Evolutionary conservation across 768 basidiomycete species (phyloP), one percentile per base, ranked within the genome.

Genomic region (Lactarius akahatsu): DNA sequence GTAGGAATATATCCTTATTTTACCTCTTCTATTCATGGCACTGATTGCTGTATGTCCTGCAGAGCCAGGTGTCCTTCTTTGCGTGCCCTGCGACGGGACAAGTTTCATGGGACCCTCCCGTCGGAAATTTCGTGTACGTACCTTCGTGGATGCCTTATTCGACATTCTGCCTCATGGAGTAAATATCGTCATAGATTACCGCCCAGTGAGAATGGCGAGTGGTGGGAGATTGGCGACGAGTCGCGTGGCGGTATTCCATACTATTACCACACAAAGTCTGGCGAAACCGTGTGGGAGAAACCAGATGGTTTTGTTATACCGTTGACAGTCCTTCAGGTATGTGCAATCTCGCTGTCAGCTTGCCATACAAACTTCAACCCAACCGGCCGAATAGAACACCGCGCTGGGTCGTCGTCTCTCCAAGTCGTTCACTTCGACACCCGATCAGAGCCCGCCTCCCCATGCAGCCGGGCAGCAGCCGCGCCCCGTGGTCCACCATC

Each of bases 191-290:
- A 1, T 71, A 94, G 92, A 58, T 80, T 96, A 55, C 95, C 95
- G 57, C 90, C 92, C 6, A 90, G 82, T 70, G 82, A 85, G 4
- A 86, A 91, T 54, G 94, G 95, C 50, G 94, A 96, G 75, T 97
- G 95, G 94, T 98, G 95, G 95, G 95, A 97, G 76, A 83, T 97
- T 66, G 81, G 81, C 55, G 95, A 98, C 74, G 90, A 93, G 43
- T 85, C 87, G 55, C 83, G 92, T 60, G 90, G 87, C 55, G 92
- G 92, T 36, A 80, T 94, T 63, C 86, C 91, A 4, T 98, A 98
- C 75, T 98, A 94, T 77, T 96, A 96, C 77, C 94, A 96, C 72
- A 97, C 94, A 11, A 89, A 93, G 76, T 89, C 92, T 1, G 89
- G 90, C 1, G 90, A 92, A 72, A 96, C 95, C 1, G 89, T 92